Conservation (phyloP, 2,329 filamentous ascomycete species). For the Aspergillus unguis region DNA sequence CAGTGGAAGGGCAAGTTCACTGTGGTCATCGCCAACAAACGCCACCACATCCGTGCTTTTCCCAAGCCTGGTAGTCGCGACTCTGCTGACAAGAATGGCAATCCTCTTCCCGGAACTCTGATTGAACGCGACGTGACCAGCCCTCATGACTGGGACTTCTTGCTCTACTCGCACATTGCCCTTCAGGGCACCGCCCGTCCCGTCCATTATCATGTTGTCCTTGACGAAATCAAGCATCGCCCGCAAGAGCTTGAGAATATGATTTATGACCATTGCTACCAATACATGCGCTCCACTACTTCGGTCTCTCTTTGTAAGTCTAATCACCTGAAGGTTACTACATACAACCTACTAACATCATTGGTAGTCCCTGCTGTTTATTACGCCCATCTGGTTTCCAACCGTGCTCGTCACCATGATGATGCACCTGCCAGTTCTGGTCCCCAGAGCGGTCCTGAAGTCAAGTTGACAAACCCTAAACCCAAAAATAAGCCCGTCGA, state of each 20-base stretch:
- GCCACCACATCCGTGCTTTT: constrained; percentile 92
- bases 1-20: constrained; percentile 65
- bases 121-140: constrained; percentile 89
- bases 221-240: constrained; percentile 70
- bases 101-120: constrained; percentile 79
- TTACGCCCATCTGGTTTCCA: constrained; percentile 87
- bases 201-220: constrained; percentile 84
- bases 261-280: constrained; percentile 93
- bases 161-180: constrained; percentile 66
- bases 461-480: constrained; percentile 31
- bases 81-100: constrained; percentile 69
- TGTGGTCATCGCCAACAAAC: constrained; percentile 85
- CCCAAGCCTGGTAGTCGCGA: constrained; percentile 55
- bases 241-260: constrained; percentile 74
- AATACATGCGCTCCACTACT: constrained; percentile 87
- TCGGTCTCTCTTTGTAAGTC: constrained; percentile 70
- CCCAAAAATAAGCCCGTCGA: constrained; percentile 30
- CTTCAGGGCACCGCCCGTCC: constrained; percentile 93
- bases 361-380: constrained; percentile 72
- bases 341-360: not conserved
- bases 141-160: constrained; percentile 88
- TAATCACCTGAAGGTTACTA: not conserved
- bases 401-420: constrained; percentile 75
- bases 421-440: constrained; percentile 42
- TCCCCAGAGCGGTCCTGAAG: constrained; percentile 39